A percentile compares a stretch with the other conserved stretches of the same genome.
phyloP scores from a whole-genome alignment of 2,329 filamentous ascomycete genomes.

The Cladosporium sp. region DNA sequence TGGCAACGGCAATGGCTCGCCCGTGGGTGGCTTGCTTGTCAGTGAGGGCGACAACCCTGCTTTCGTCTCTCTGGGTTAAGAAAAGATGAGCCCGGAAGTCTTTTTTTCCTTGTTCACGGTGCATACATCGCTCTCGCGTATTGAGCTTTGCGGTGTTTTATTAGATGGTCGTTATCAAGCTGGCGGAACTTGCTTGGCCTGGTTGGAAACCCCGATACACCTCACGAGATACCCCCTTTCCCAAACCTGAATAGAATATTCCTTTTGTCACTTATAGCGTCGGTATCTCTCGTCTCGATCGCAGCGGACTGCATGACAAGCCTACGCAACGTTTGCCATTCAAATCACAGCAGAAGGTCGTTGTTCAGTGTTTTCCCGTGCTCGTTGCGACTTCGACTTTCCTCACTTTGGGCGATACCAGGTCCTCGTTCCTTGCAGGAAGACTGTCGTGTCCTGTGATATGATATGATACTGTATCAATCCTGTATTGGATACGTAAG shows the following conservation, averaged over 20 bases:
- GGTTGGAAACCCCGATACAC: neutral
- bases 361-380: no score
- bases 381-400: no score
- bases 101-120: neutral
- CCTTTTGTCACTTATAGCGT: neutral
- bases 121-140: neutral
- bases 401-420: no score
- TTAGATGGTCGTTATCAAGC: neutral
- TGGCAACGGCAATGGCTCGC: neutral
- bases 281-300: neutral
- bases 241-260: neutral
- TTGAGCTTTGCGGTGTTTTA: no score
- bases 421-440: no score
- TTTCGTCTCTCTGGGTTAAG: constrained; percentile 30
- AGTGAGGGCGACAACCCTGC: constrained; percentile 30
- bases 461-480: no score
- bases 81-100: neutral
- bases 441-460: no score
- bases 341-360: no score
- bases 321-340: no score
- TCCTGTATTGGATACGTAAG: no score
- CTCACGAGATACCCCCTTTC: constrained; percentile 1
- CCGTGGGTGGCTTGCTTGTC: constrained; percentile 23
- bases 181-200: neutral
- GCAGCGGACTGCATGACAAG: no score